phyloP scores from a whole-genome alignment of 768 basidiomycete species.

The Clavaria fumosa region DNA sequence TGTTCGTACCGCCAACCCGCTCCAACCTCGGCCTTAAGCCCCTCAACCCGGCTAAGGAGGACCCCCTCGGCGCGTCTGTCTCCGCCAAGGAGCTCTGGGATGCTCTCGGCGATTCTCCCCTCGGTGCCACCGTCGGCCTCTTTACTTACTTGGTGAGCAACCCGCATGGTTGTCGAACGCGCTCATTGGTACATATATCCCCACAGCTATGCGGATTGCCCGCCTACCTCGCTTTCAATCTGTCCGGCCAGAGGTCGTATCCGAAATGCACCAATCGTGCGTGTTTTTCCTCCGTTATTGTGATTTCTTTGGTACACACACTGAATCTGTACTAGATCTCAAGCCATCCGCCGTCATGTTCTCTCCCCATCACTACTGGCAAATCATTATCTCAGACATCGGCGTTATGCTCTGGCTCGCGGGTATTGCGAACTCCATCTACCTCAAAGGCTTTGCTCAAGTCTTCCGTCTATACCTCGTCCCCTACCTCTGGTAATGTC shows the following conservation, averaged over 20 bases:
- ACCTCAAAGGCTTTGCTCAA: conserved; percentile 47
- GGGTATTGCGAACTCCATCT: conserved; percentile 37
- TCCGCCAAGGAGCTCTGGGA: conserved; percentile 60
- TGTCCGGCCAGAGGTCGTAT: conserved; percentile 75
- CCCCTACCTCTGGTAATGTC: conserved; percentile 74
- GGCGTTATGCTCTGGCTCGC: conserved; percentile 65
- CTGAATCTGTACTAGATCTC: conserved; percentile 38
- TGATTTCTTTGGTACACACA: conserved; percentile 1
- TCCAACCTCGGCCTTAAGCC: conserved; percentile 48
- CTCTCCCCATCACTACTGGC: conserved; percentile 56
- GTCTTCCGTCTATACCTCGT: conserved; percentile 71
- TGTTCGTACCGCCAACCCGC: conserved; percentile 87
- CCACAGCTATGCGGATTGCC: conserved; percentile 71
- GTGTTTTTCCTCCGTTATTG: conserved; percentile 14
- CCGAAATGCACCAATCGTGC: conserved; percentile 66
- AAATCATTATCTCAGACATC: conserved; percentile 71
- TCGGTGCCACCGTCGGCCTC: conserved; percentile 41
- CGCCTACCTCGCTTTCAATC: conserved; percentile 65
- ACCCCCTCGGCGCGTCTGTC: conserved; percentile 47
- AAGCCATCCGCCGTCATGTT: conserved; percentile 68
- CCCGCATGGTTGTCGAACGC: too few species aligned
- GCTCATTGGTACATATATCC: conserved; percentile 3
- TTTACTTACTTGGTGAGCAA: conserved; percentile 43
- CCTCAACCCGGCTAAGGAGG: conserved; percentile 54
- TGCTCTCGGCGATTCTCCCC: conserved; percentile 82